These are phyloP conservation scores for Limnomonas spitsbergensis DNA, from an alignment of 139 green algal genomes.

Conservation along the genomic window DNA sequence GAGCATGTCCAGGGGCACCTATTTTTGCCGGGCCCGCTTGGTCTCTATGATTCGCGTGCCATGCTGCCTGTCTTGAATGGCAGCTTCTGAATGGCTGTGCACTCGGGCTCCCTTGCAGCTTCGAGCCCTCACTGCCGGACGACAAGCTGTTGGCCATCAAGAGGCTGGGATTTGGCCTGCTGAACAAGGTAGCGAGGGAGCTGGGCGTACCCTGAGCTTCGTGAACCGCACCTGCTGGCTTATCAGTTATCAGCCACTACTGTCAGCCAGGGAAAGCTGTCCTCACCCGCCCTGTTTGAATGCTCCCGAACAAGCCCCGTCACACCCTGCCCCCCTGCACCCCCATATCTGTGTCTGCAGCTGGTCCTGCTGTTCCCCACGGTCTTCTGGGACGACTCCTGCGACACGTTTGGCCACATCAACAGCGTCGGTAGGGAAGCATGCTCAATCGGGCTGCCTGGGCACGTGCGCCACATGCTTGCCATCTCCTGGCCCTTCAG, in stretches of 20 bases:
- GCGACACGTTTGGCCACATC: constrained; percentile 88
- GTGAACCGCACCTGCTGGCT: not conserved
- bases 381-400: constrained; percentile 78
- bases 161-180: constrained; percentile 69
- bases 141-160: constrained; percentile 81
- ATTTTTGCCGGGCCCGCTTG: too few relatives aligned
- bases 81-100: too few relatives aligned
- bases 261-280: too few relatives aligned
- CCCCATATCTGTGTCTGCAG: too few relatives aligned
- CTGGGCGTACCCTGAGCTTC: not conserved
- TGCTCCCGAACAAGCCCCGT: too few relatives aligned
- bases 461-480: constrained; percentile 58
- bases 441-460: constrained; percentile 78
- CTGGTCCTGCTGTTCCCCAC: constrained; percentile 89
- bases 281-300: too few relatives aligned
- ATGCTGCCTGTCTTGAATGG: too few relatives aligned
- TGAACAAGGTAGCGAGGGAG: constrained; percentile 57
- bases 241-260: too few relatives aligned
- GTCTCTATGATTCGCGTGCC: too few relatives aligned
- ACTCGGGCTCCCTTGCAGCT: constrained; percentile 45
- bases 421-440: not conserved
- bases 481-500: too few relatives aligned
- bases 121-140: constrained; percentile 77
- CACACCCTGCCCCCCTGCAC: too few relatives aligned
- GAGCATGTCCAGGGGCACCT: too few relatives aligned